A percentile compares a stretch with the other conserved stretches of the same genome.
phyloP scores from a whole-genome alignment of 1,139 yeast species.

The Blastobotrys arbuscula region DNA sequence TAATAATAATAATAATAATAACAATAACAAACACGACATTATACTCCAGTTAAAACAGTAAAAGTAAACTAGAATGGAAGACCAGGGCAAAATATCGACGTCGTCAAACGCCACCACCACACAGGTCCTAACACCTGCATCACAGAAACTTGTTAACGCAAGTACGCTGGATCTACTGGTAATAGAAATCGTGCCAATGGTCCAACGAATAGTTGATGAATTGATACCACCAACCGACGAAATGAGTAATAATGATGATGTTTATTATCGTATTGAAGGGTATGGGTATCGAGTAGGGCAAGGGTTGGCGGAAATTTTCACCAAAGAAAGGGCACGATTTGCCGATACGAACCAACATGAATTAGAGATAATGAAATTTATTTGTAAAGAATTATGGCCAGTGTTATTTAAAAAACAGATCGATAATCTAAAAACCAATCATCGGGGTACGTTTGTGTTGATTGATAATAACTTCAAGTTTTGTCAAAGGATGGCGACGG shows the following conservation, averaged over 20 bases:
- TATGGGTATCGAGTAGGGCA: conserved; percentile 74
- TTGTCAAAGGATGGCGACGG: conserved; percentile 51
- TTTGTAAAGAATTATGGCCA: conserved; percentile 90
- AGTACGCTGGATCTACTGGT: conserved; percentile 55
- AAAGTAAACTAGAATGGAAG: background rate
- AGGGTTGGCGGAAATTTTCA: conserved; percentile 64
- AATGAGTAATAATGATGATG: conserved; percentile 43
- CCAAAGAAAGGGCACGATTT: conserved; percentile 50
- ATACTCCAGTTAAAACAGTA: background rate
- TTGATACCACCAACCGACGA: conserved; percentile 23
- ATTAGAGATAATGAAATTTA: conserved; percentile 80
- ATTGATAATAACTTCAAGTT: conserved; percentile 61
- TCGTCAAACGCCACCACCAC: background rate
- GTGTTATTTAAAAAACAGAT: conserved; percentile 75
- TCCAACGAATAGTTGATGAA: conserved; percentile 49
- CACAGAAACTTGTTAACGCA: conserved; percentile 38
- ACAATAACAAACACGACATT: too few species aligned
- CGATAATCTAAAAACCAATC: conserved; percentile 88
- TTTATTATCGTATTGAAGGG: conserved; percentile 53
- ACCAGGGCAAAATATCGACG: background rate
- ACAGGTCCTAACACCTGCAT: background rate
- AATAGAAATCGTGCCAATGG: conserved; percentile 70
- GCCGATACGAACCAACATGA: conserved; percentile 45
- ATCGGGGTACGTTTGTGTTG: conserved; percentile 74
- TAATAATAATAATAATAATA: too few species aligned